Evolutionary conservation across 2,329 filamentous ascomycete species (phyloP), one percentile per base, ranked within the genome.

Genomic region (Corinectria fuckeliana): DNA sequence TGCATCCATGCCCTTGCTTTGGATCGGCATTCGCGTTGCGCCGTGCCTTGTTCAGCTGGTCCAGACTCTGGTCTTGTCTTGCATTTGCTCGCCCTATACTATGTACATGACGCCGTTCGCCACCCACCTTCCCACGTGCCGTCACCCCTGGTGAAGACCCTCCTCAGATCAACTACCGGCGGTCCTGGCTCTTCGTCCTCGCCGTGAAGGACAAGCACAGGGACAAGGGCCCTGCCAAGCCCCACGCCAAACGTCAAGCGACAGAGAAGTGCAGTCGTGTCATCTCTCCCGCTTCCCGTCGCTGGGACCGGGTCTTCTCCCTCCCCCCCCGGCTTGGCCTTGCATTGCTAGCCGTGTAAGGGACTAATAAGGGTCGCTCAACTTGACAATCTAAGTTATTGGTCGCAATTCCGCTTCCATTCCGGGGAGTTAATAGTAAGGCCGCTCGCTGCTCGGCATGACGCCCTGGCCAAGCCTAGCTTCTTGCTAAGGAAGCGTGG

Each of bases 261-360:
- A n/a, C 45, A 30, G 50, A 59, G 49, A 34, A 53, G 26, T 36
- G 25, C 51, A 58, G 18, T 32, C n/a, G 34, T 28, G 34, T 56
- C 45, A 48, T 26, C 13, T 34, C 28, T 50, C 39, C 42, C 30
- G 28, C 49, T 5, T 36, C 28, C 21, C n/a, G 42, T 23, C 30
- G 47, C 50, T 41, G 48, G 54, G 56, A 59, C 44, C 44, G 63
- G 50, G 62, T 44, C 49, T 58, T 54, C 42, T 45, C 59, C 53
- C 60, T 48, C 52, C 59, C 55, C 50, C 39, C 54, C 54, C 38
- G 53, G 30, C 36, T 51, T 21, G 26, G 42, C 48, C 63, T 60
- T 68, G 67, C 67, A 69, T 67, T 26, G 39, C 58, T 68, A 68
- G 66, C 56, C 64, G 49, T 41, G 48, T 60, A n/a, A n/a, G n/a